phyloP scores from a whole-genome alignment of 306 rosid genomes.

The Acacia acuminata region DNA sequence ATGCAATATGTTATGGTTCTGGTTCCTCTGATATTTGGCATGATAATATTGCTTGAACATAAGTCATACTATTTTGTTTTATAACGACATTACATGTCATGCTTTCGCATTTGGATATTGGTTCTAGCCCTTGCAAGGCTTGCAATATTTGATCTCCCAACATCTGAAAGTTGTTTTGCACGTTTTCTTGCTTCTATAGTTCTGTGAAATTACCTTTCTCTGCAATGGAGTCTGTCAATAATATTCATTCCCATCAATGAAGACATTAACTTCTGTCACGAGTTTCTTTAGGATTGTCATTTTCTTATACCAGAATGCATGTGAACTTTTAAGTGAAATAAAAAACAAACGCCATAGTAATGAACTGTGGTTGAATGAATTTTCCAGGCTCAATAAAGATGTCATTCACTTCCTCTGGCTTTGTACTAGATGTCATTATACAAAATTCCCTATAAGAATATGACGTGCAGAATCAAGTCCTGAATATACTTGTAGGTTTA shows the following conservation, averaged over 20 bases:
- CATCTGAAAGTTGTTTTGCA: neutral
- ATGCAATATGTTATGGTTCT: neutral
- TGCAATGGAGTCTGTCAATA: neutral
- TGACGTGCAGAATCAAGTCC: neutral
- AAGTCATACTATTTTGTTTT: neutral
- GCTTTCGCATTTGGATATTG: neutral
- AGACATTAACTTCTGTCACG: neutral
- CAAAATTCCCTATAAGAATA: neutral
- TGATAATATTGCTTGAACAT: neutral
- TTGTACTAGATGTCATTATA: neutral
- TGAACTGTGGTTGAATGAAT: neutral
- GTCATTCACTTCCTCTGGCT: neutral
- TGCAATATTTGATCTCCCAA: slow-evolving; percentile 6
- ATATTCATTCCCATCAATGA: neutral
- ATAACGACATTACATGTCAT: neutral
- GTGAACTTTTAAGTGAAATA: neutral
- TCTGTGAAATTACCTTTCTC: neutral
- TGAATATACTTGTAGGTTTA: neutral
- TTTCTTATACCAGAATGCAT: neutral
- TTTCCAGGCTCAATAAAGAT: neutral
- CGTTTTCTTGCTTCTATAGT: neutral
- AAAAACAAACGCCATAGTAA: neutral
- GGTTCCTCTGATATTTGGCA: neutral
- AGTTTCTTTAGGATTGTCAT: neutral
- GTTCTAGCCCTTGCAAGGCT: slow-evolving; percentile 1